Evolutionary conservation across 2,329 filamentous ascomycete genomes (phyloP).

Genomic region (Venturia pyrina): DNA sequence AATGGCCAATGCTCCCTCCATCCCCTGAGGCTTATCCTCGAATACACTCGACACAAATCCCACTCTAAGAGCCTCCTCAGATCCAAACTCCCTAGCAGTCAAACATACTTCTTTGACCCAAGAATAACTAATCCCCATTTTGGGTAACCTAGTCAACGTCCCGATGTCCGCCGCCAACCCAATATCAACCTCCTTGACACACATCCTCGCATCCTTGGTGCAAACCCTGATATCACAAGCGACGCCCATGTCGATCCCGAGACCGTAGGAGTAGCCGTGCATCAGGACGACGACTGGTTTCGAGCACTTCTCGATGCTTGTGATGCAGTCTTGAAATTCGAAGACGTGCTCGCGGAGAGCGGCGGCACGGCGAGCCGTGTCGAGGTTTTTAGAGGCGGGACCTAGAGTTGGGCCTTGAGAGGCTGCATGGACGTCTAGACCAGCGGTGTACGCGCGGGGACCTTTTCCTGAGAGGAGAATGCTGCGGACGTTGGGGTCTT

Average conservation of each 20-base stretch:
- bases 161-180: constrained; percentile 72
- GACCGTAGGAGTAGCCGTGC: constrained; percentile 27
- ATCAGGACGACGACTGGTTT: constrained; percentile 47
- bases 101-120: constrained; percentile 76
- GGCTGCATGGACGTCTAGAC: constrained; percentile 67
- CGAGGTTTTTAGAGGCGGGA: constrained; percentile 26
- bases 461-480: constrained; percentile 75
- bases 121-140: constrained; percentile 57
- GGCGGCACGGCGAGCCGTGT: constrained; percentile 47
- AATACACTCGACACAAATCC: constrained; percentile 61
- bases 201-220: constrained; percentile 48
- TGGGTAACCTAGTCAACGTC: constrained; percentile 62
- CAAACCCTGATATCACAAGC: constrained; percentile 63
- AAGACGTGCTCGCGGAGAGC: constrained; percentile 56
- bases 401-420: constrained; percentile 40
- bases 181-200: constrained; percentile 76
- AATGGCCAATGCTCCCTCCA: constrained; percentile 53
- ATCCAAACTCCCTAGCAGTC: constrained; percentile 58
- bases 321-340: constrained; percentile 73
- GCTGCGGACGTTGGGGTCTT: constrained; percentile 61
- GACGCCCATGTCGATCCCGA: constrained; percentile 43
- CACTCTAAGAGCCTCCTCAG: constrained; percentile 57
- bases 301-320: constrained; percentile 71
- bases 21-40: constrained; percentile 48
- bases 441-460: constrained; percentile 73